phyloP scores from a whole-genome alignment of 768 basidiomycete genomes.

The Leccinum olivaceopallidum region DNA sequence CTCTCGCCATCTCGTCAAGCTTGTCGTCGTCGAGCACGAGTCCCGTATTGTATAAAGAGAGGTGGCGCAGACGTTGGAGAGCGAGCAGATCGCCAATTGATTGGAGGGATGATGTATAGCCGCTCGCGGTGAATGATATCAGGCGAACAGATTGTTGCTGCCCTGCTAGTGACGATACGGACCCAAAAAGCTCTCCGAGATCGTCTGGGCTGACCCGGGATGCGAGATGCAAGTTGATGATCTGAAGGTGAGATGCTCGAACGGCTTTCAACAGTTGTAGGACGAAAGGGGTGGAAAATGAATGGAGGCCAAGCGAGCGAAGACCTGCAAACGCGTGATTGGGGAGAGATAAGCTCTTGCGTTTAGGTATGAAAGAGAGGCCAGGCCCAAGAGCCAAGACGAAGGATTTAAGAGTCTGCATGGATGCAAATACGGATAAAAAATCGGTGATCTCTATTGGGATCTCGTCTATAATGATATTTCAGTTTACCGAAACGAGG shows the following conservation, averaged over 20 bases:
- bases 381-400: constrained; percentile 19
- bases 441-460: constrained; percentile 19
- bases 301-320: constrained; percentile 15
- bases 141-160: constrained; percentile 8
- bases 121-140: constrained; percentile 11
- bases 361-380: constrained; percentile 9
- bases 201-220: constrained; percentile 11
- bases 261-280: constrained; percentile 10
- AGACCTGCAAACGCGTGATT: constrained; percentile 8
- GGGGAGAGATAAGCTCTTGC: constrained; percentile 10
- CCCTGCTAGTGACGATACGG: constrained; percentile 8
- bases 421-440: constrained; percentile 12
- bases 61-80: constrained; percentile 14
- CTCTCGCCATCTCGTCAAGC: constrained; percentile 18
- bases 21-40: constrained; percentile 15
- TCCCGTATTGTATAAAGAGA: constrained; percentile 13
- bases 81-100: constrained; percentile 12
- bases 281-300: constrained; percentile 13
- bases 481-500: neutral
- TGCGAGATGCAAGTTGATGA: constrained; percentile 19
- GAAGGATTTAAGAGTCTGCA: constrained; percentile 18
- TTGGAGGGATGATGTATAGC: constrained; percentile 15
- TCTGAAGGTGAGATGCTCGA: constrained; percentile 11
- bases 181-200: constrained; percentile 8
- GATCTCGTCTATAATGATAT: constrained; percentile 5